A percentile compares a stretch with the other conserved stretches of the same genome.
Evolutionary conservation across 345 rosid species (phyloP).

Genomic region (Linum lewisii): DNA sequence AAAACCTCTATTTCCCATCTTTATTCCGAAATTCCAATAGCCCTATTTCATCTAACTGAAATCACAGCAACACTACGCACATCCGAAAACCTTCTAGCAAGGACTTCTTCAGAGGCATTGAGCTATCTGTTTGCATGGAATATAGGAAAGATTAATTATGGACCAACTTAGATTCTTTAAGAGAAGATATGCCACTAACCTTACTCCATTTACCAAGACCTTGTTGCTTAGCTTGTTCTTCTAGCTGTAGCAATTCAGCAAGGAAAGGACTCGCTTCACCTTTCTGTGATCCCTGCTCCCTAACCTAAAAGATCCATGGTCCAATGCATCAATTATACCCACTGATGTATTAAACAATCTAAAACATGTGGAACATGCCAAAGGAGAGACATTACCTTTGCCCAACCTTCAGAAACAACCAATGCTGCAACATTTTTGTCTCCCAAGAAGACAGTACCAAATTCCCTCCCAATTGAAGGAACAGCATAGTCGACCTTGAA

Average conservation of each 20-base stretch:
- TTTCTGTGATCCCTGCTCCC: conserved; percentile 77
- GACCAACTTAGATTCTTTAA: no score
- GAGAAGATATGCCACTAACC: conserved; percentile 28
- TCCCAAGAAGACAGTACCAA: conserved; percentile 82
- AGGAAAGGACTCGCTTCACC: conserved; percentile 84
- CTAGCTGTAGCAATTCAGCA: conserved; percentile 45
- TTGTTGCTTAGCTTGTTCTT: conserved; percentile 74
- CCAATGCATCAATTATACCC: conserved; percentile 5
- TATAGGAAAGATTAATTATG: no score
- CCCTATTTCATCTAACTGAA: no score
- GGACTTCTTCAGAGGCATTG: no score
- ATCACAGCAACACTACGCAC: no score
- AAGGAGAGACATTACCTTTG: conserved; percentile 46
- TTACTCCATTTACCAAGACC: conserved; percentile 85
- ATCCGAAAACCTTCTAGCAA: no score
- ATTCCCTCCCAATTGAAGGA: conserved; percentile 68
- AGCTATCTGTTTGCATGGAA: no score
- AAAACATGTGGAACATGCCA: not conserved
- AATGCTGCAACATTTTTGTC: conserved; percentile 63
- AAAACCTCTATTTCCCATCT: no score
- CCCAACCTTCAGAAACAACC: conserved; percentile 84
- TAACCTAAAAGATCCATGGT: conserved; percentile 44
- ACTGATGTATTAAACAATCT: not conserved
- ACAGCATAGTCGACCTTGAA: conserved; percentile 83
- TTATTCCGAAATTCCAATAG: no score